A percentile compares a stretch with the other conserved stretches of the same genome.
phyloP scores from a whole-genome alignment of 129 eudicot species.

The Pseudognaphalium luteoalbum region DNA sequence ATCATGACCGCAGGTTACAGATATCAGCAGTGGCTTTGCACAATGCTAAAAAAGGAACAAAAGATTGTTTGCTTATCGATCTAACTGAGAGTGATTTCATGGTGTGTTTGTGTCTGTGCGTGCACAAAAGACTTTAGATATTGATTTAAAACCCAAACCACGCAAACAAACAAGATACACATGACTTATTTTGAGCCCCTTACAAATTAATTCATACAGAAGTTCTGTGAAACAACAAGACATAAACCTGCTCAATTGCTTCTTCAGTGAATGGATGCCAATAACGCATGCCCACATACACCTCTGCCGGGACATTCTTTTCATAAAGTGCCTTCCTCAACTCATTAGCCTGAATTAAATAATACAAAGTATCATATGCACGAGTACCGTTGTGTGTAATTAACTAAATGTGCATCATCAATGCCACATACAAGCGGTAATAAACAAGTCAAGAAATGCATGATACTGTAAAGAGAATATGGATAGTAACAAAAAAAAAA shows the following conservation, averaged over 20 bases:
- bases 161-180: background rate
- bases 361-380: background rate
- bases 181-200: background rate
- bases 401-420: background rate
- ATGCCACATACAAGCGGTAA: background rate
- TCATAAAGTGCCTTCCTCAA: constrained; percentile 79
- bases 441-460: background rate
- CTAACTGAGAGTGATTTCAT: too few relatives aligned
- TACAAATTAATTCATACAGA: background rate
- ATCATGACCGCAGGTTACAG: too few relatives aligned
- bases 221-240: background rate
- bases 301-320: constrained; percentile 91
- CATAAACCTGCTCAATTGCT: constrained; percentile 85
- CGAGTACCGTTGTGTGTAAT: background rate
- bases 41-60: background rate
- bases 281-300: constrained; percentile 97
- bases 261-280: constrained; percentile 99
- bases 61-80: too few relatives aligned
- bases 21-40: too few relatives aligned
- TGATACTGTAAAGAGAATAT: background rate
- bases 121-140: background rate
- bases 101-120: too few relatives aligned
- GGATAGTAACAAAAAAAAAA: background rate
- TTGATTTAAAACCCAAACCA: background rate
- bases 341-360: constrained; percentile 68